phyloP scores from a whole-genome alignment of 306 rosid genomes.

The Vicia sativa region DNA sequence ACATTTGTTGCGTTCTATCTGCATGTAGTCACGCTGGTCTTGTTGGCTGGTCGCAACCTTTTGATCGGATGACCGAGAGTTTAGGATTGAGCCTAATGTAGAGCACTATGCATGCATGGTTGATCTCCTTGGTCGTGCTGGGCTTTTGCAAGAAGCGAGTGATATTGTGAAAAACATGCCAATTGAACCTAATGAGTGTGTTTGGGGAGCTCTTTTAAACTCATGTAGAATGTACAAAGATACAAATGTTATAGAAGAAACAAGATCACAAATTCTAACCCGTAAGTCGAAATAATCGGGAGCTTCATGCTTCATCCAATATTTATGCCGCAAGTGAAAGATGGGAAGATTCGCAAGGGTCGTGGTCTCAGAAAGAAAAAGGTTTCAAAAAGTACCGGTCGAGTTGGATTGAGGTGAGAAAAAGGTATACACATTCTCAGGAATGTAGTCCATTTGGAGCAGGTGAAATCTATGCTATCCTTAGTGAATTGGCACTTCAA shows the following conservation, averaged over 20 bases:
- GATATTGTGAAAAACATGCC: slow-evolving; percentile 68
- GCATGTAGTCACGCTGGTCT: slow-evolving; percentile 89
- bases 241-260: slow-evolving; percentile 58
- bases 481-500: slow-evolving; percentile 65
- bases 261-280: slow-evolving; percentile 49
- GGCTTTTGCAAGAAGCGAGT: slow-evolving; percentile 73
- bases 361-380: slow-evolving; percentile 67
- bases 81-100: slow-evolving; percentile 62
- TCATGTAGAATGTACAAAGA: slow-evolving; percentile 73
- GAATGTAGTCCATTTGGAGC: slow-evolving; percentile 47
- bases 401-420: slow-evolving; percentile 85
- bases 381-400: slow-evolving; percentile 71
- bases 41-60: slow-evolving; percentile 59
- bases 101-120: slow-evolving; percentile 90
- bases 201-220: slow-evolving; percentile 80
- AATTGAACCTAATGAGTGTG: slow-evolving; percentile 69
- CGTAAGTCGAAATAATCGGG: slow-evolving; percentile 54
- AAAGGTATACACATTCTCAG: slow-evolving; percentile 66
- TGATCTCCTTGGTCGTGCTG: slow-evolving; percentile 85
- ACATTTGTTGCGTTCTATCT: slow-evolving; percentile 73
- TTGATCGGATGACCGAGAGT: slow-evolving; percentile 60
- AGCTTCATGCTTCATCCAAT: slow-evolving; percentile 77
- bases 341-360: slow-evolving; percentile 91
- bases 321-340: slow-evolving; percentile 75
- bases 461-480: slow-evolving; percentile 50